Evolutionary conservation across 2,329 filamentous ascomycete genomes (phyloP), one percentile per base, ranked within the genome.

Genomic region (Neopestalotiopsis rosae): DNA sequence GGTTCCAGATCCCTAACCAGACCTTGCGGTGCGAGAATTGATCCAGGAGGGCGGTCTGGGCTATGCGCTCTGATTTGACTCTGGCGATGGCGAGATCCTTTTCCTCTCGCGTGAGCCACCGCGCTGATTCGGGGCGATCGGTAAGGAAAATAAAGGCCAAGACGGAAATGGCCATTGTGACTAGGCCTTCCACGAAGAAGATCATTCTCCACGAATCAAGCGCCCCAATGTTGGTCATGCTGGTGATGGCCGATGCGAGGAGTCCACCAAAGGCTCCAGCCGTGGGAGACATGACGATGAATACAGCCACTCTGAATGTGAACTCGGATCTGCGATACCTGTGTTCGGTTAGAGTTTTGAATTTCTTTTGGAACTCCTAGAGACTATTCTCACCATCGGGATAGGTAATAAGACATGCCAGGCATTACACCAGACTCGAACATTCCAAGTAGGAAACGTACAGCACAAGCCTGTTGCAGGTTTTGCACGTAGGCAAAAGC

Each of bases 391-490:
- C 30, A 65, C 91, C 91, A 94, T 65, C 91, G 83, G 0, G 88
- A 90, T 24, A 93, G 80, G 73, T 93, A 94, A 78, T 93, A 94
- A 0, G 91, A 90, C 56, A 93, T 92, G 0, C 92, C 91, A 0
- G 92, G 92, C 67, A 94, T 79, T 87, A 94, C 89, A 7, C 91
- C 92, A 0, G 92, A 90, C 78, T 94, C 92, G 69, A 93, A 93
- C 12, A 91, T 79, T 10, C 89, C 89, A 0, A 93, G 84, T 0
- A 93, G 71, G 72, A 94, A 93, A 5, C 92, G 88, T 0, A 93
- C 90, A 14, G 84, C 90, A 49, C 83, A 89, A 2, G 83, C 79
- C 20, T 82, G 78, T 1, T 84, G 79, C 24, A 87, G 83, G 67
- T 86, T 84, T 38, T 88, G 74, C 10, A 92, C 89, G 71, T 91